Base-by-base conservation (phyloP, 2,329 filamentous ascomycete species). In the Epichloe hybrida region DNA sequence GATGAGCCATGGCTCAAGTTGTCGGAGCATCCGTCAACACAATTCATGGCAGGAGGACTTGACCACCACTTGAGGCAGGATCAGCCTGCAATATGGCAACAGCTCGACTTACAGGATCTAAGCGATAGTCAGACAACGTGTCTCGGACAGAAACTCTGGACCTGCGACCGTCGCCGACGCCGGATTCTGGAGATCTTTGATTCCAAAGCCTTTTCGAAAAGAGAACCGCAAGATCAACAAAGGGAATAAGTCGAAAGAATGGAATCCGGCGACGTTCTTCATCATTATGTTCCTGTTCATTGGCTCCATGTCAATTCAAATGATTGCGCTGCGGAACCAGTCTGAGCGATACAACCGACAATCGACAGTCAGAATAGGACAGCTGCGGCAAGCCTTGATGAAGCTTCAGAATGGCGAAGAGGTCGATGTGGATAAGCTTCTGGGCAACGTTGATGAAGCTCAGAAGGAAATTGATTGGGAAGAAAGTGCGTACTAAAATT, bases 251-350 rank as follows among this genome's bases (percentile, higher is more conserved):
- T 69, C 75, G 15, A 83, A 79, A 61, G 78, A 81, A 58, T 87
- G 84, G 82, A 91, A 91, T 58, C 86, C 87, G 3, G 85, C 85
- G 20, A 89, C 83, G 0, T 91, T 88, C 61, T 93, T 83, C 65
- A 87, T 91, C 58, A 72, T 83, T 59, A 87, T 91, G 55, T 89
- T 89, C 61, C 72, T 89, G 40, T 76, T 97, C 55, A 91, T 97
- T 56, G 94, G 94, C 4, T 95, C 88, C 54, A 95, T 96, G 75
- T 87, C 91, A 13, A 96, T 98, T 59, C 87, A 96, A 61, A 86
- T 93, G 75, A 84, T 98, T 61, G 76, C 82, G 37, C 66, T 97
- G 59, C 84, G 83, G 59, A 86, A 86, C 58, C 83, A 90, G 48
- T 85, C 83, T 61, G 74, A 76, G 35, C 80, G 82, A 9, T 90